Base-by-base conservation (phyloP, 208 protist species). In the Plasmodiophora brassicae region DNA sequence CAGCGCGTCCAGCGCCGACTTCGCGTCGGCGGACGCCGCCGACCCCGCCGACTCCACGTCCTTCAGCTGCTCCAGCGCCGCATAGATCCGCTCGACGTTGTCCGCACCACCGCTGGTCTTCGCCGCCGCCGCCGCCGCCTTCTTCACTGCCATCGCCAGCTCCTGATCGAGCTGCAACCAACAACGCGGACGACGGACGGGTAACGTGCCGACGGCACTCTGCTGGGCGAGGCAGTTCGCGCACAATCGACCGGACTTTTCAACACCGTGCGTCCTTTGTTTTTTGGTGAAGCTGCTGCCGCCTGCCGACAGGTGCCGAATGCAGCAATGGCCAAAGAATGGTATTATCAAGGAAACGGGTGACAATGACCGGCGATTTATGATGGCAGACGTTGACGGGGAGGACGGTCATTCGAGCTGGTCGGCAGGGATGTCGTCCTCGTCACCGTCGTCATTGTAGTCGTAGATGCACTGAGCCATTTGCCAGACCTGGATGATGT, bases 401-500 rank as follows among this genome's bases (percentile, higher is more conserved):
- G 65, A 32, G 32, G 50, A 57, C 41, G 5, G 41, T 78, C 41
- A 78, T 32, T 78, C 65, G 32, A 78, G 65, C n/a, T 78, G 65
- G n/a, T 78, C 65, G 65, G 65, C 65, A n/a, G 65, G 14, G 14
- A 78, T 5, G 8, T 90, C 90, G 45, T 85, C 87, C 35, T 60
- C 85, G 8, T 91, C 87, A 46, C 57, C 85, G 46, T 60, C 85
- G 8, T 91, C 87, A 46, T 84, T 71, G 46, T 89, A 78, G 25
- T 41, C 50, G 71, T 90, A 92, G 84, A 92, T 92, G 84, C 87
- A 88, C 44, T 89, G 65, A 0, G 91, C 87, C 94, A 97, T 96
- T 46, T 96, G 91, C 96, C 96, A 97, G 32, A 98, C 87, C 86
- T 98, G 97, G n/a, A 98, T 54, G 39, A 98, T 94, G 92, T 98